Percentiles rank a stretch among this genome's conserved stretches.
These are phyloP conservation scores for Penstemon eatonii DNA, from an alignment of 257 asterid species.

Conservation along the genomic window DNA sequence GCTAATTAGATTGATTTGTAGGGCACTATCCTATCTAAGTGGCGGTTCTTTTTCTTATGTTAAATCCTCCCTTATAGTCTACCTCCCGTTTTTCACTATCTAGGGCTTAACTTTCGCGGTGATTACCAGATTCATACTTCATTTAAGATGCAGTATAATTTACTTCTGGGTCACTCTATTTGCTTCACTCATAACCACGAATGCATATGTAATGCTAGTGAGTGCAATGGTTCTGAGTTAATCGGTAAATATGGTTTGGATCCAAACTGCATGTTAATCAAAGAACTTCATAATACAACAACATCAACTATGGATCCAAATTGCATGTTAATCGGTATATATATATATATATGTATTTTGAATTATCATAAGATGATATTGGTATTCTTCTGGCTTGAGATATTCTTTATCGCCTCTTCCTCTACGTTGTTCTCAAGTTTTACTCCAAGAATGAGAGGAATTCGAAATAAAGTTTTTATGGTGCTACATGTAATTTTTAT, in stretches of 20 bases:
- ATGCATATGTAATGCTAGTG: constrained; percentile 83
- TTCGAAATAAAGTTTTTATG: constrained; percentile 28
- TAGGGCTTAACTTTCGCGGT: constrained; percentile 78
- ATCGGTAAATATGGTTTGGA: no score
- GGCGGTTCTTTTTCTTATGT: constrained; percentile 59
- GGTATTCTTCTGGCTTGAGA: constrained; percentile 66
- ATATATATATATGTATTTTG: constrained; percentile 4
- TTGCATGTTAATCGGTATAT: constrained; percentile 74
- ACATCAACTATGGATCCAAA: constrained; percentile 17
- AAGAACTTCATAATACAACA: constrained; percentile 48
- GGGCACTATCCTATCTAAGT: no score
- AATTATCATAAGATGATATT: constrained; percentile 27
- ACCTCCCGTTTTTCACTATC: constrained; percentile 80
- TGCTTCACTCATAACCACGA: constrained; percentile 80
- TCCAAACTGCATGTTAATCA: no score
- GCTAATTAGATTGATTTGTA: no score
- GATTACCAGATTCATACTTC: constrained; percentile 59
- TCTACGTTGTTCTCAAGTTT: constrained; percentile 60
- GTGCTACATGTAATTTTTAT: not conserved
- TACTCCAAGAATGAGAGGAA: constrained; percentile 61
- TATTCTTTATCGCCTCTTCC: constrained; percentile 54
- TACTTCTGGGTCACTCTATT: constrained; percentile 75
- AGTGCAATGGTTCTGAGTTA: constrained; percentile 52
- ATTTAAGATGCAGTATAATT: constrained; percentile 39
- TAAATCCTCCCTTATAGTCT: constrained; percentile 76